Evolutionary conservation across 2,329 filamentous ascomycete species (phyloP).

Genomic region (Scytalidium sp.): DNA sequence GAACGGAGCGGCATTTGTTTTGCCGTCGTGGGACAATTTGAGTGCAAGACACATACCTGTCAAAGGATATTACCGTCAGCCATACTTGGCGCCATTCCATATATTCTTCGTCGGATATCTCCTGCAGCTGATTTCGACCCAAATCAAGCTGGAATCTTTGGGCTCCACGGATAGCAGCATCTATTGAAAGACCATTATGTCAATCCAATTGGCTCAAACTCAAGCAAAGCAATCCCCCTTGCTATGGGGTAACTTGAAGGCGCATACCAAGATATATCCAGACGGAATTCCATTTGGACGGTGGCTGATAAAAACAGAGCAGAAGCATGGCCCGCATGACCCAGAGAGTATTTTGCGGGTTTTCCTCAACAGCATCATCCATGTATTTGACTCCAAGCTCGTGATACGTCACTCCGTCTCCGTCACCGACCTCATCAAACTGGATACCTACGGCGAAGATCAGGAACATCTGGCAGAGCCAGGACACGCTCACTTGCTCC

Average conservation of each 20-base stretch:
- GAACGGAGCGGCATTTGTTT: no score
- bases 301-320: constrained; percentile 12
- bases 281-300: constrained; percentile 10
- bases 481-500: constrained; percentile 10
- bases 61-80: constrained; percentile 11
- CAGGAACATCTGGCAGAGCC: constrained; percentile 15
- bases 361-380: constrained; percentile 13
- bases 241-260: no score
- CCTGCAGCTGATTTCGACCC: constrained; percentile 9
- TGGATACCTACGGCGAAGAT: constrained; percentile 12
- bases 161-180: constrained; percentile 11
- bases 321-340: constrained; percentile 14
- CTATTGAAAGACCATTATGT: constrained; percentile 4
- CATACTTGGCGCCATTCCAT: constrained; percentile 12
- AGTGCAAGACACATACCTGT: constrained; percentile 8
- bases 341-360: constrained; percentile 13
- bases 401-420: constrained; percentile 9
- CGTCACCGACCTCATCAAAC: constrained; percentile 13
- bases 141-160: constrained; percentile 11
- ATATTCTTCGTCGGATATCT: constrained; percentile 13
- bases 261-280: constrained; percentile 12
- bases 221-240: no score
- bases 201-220: no score
- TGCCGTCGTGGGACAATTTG: no score
- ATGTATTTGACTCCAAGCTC: constrained; percentile 11